Evolutionary conservation across 345 rosid genomes (phyloP).

Genomic region (Psidium friedrichsthalianum): DNA sequence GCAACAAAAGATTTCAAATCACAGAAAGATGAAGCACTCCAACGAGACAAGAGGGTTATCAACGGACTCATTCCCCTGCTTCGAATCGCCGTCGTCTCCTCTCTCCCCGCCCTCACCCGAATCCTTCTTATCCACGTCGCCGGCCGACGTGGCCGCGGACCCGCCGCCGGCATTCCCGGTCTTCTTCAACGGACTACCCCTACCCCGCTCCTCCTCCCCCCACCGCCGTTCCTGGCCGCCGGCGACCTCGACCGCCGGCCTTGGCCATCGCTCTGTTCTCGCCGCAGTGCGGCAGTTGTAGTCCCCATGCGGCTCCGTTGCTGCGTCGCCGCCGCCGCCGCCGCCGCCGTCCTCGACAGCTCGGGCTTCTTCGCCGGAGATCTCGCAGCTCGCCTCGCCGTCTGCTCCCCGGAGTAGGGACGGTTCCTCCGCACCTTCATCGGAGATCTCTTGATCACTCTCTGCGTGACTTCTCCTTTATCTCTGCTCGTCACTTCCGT

Average conservation of each 20-base stretch:
- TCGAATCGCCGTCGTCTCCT: constrained; percentile 6
- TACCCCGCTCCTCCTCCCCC: constrained; percentile 17
- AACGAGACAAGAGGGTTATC: constrained; percentile 54
- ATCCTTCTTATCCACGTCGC: constrained; percentile 1
- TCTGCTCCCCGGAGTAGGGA: background rate
- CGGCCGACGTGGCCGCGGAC: background rate
- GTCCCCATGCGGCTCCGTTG: background rate
- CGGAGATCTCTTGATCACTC: background rate
- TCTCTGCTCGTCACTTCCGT: constrained; percentile 5
- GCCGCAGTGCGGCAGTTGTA: background rate
- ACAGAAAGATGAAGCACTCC: constrained; percentile 73
- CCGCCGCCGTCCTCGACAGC: background rate
- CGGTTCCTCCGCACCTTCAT: background rate
- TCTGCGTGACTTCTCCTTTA: background rate
- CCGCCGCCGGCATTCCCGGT: constrained; percentile 9
- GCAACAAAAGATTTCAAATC: background rate
- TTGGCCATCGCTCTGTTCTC: background rate
- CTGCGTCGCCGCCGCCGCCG: background rate
- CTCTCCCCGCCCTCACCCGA: constrained; percentile 3
- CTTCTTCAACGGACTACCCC: constrained; percentile 16
- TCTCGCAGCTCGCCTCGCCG: background rate
- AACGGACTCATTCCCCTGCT: constrained; percentile 24
- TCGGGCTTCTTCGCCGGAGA: background rate
- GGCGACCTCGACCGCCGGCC: constrained; percentile 33
- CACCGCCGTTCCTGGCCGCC: constrained; percentile 16